Evolutionary conservation across 1,139 yeast genomes (phyloP).

Genomic region (Lodderomyces pseudojiufengensis): DNA sequence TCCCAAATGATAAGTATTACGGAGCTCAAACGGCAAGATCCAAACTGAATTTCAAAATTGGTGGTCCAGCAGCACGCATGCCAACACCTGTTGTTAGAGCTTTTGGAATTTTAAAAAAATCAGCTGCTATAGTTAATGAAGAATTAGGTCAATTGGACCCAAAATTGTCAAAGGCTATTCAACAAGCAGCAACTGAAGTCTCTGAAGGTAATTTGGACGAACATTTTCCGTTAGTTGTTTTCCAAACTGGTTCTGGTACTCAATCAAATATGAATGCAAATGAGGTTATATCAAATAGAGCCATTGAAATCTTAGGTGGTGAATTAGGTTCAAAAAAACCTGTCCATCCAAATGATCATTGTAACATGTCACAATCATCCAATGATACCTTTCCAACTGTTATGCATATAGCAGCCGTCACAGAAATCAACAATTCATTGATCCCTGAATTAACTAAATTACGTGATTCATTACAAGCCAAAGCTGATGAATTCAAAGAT

Average conservation of each 20-base stretch:
- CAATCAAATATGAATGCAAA: slow-evolving; percentile 99
- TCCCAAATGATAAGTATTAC: slow-evolving; percentile 82
- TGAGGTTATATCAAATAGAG: slow-evolving; percentile 97
- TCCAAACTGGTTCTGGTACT: slow-evolving; percentile 98
- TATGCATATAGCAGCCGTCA: slow-evolving; percentile 98
- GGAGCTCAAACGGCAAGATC: slow-evolving; percentile 99
- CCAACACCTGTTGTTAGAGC: slow-evolving; percentile 90
- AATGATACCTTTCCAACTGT: slow-evolving; percentile 99
- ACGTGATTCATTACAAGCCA: slow-evolving; percentile 71
- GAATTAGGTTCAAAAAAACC: slow-evolving; percentile 85
- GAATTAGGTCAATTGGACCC: slow-evolving; percentile 79
- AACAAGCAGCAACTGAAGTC: slow-evolving; percentile 94
- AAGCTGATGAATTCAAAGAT: slow-evolving; percentile 76
- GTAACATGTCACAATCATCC: slow-evolving; percentile 96
- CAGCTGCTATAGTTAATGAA: slow-evolving; percentile 90
- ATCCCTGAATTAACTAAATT: slow-evolving; percentile 76
- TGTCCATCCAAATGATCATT: slow-evolving; percentile 98
- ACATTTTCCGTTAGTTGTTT: slow-evolving; percentile 96
- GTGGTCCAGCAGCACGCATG: slow-evolving; percentile 86
- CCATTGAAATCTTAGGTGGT: slow-evolving; percentile 94
- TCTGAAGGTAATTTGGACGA: slow-evolving; percentile 86
- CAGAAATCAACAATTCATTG: slow-evolving; percentile 72
- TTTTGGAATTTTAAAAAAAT: slow-evolving; percentile 89
- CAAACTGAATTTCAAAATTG: slow-evolving; percentile 88
- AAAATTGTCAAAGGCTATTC: slow-evolving; percentile 76